phyloP scores from a whole-genome alignment of 805 yeast species.

The Metschnikowia similis region DNA sequence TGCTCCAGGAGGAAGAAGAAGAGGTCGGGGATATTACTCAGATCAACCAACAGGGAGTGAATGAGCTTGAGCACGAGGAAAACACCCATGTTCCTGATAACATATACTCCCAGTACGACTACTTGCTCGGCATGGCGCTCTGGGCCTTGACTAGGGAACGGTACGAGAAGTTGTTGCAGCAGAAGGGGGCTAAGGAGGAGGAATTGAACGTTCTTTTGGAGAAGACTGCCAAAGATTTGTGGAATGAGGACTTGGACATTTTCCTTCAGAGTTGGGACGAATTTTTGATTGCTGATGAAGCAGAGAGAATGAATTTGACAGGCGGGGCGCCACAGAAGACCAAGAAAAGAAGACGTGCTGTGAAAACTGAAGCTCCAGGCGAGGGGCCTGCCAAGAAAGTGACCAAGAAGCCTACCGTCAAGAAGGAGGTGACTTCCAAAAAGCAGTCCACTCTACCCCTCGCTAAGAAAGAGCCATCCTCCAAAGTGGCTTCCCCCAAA shows the following conservation, averaged over 20 bases:
- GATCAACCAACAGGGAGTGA: conserved; percentile 20
- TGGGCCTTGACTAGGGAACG: conserved; percentile 92
- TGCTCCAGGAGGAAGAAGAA: conserved; percentile 41
- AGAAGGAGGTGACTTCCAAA: conserved; percentile 1
- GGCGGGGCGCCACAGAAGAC: conserved; percentile 37
- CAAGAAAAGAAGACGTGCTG: conserved; percentile 32
- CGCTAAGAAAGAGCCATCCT: conserved; percentile 3
- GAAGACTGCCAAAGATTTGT: conserved; percentile 77
- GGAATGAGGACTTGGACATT: conserved; percentile 78
- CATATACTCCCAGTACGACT: conserved; percentile 69
- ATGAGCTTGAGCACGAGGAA: conserved; percentile 29
- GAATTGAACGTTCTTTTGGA: conserved; percentile 65
- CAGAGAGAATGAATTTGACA: conserved; percentile 49
- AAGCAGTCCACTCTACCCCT: conserved; percentile 9
- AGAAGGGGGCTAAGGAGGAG: conserved; percentile 65
- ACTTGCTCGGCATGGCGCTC: conserved; percentile 84
- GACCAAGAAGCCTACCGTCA: conserved; percentile 6
- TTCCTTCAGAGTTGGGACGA: conserved; percentile 64
- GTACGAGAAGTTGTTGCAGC: conserved; percentile 72
- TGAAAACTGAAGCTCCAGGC: conserved; percentile 8
- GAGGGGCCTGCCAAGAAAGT: conserved; percentile 8
- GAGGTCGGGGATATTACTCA: conserved; percentile 26
- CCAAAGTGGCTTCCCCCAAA: background rate
- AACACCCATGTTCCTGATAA: conserved; percentile 47
- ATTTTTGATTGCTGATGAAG: conserved; percentile 63